Percentiles rank a stretch among this genome's conserved stretches.
These are phyloP conservation scores for Aspergillus latus DNA, from an alignment of 2,329 filamentous ascomycete genomes.

Conservation along the genomic window DNA sequence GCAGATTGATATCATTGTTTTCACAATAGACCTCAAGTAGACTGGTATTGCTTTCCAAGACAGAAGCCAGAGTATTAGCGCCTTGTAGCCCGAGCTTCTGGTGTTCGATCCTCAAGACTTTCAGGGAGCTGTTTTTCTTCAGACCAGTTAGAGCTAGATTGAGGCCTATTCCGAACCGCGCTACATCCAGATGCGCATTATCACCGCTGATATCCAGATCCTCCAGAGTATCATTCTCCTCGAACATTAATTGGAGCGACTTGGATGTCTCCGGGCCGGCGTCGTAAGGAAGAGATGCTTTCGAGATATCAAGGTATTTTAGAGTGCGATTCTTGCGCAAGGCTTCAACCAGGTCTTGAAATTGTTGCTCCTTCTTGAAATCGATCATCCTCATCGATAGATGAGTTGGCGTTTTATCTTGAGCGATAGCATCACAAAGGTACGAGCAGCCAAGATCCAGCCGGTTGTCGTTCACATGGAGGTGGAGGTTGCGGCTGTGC, in stretches of 20 bases:
- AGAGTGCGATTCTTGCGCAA: slow-evolving; percentile 63
- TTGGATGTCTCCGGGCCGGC: slow-evolving; percentile 67
- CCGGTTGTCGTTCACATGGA: slow-evolving; percentile 65
- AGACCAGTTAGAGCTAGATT: slow-evolving; percentile 65
- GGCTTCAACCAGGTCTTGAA: slow-evolving; percentile 62
- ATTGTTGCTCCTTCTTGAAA: slow-evolving; percentile 64
- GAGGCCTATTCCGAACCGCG: slow-evolving; percentile 66
- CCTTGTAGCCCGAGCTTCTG: slow-evolving; percentile 69
- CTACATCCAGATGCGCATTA: slow-evolving; percentile 68
- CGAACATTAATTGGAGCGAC: slow-evolving; percentile 63
- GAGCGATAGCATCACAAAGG: slow-evolving; percentile 46
- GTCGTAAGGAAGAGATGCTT: slow-evolving; percentile 68
- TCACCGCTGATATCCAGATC: slow-evolving; percentile 71
- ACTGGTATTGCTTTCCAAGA: slow-evolving; percentile 63
- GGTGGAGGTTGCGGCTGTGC: slow-evolving; percentile 58
- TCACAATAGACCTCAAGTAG: slow-evolving; percentile 68
- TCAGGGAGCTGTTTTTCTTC: slow-evolving; percentile 62
- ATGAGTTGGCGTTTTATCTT: slow-evolving; percentile 60
- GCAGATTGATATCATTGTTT: slow-evolving; percentile 70
- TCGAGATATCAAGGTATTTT: slow-evolving; percentile 66
- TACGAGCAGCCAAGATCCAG: slow-evolving; percentile 45
- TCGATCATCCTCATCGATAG: slow-evolving; percentile 68
- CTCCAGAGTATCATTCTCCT: slow-evolving; percentile 64
- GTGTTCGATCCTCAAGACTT: slow-evolving; percentile 63
- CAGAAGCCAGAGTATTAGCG: slow-evolving; percentile 67